Evolutionary conservation across 1,284 basidiomycete species (phyloP).

Genomic region (Naganishia cerealis): DNA sequence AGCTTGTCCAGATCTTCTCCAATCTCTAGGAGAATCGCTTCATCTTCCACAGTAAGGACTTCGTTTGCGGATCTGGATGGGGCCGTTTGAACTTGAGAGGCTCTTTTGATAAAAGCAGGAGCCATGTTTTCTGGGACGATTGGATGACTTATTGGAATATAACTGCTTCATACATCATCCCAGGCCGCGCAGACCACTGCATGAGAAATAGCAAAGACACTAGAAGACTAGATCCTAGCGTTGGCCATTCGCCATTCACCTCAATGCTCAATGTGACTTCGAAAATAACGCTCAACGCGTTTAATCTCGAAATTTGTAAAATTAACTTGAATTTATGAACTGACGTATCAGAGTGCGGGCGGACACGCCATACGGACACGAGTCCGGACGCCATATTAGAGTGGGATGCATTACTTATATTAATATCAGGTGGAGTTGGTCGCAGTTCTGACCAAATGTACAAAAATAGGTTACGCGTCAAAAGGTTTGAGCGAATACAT

Average conservation of each 20-base stretch:
- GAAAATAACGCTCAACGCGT: neutral
- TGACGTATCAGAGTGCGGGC: constrained; percentile 5
- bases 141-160: neutral
- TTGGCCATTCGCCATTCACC: constrained; percentile 8
- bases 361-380: constrained; percentile 8
- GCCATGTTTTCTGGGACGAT: constrained; percentile 1
- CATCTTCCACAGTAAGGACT: constrained; percentile 11
- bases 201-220: neutral
- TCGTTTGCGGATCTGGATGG: constrained; percentile 6
- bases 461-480: no score
- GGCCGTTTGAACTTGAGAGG: constrained; percentile 5
- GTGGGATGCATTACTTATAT: constrained; percentile 4
- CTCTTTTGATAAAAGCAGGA: constrained; percentile 9
- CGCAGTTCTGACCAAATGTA: no score
- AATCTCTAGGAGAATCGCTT: constrained; percentile 6
- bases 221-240: constrained; percentile 3
- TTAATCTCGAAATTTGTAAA: neutral
- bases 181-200: neutral
- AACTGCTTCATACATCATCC: neutral
- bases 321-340: constrained; percentile 8
- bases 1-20: constrained; percentile 13
- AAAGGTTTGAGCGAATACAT: no score
- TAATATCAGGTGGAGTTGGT: no score
- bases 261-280: neutral
- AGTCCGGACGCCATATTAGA: constrained; percentile 11